phyloP scores from a whole-genome alignment of 2,329 filamentous ascomycete genomes.

The Trichoderma simmonsii region DNA sequence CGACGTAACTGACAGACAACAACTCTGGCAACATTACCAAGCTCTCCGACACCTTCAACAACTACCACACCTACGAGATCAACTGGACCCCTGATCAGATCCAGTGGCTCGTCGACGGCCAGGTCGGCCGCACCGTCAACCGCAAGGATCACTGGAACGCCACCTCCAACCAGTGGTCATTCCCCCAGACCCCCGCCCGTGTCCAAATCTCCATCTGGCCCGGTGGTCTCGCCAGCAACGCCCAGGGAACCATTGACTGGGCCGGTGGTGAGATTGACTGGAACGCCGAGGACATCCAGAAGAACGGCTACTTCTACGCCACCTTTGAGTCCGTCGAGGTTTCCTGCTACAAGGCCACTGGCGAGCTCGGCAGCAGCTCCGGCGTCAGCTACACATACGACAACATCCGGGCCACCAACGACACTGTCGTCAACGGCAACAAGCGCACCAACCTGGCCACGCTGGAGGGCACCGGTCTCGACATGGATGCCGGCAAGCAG shows the following conservation, averaged over 20 bases:
- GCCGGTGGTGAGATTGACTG: conserved; percentile 89
- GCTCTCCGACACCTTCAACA: conserved; percentile 65
- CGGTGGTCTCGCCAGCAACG: conserved; percentile 75
- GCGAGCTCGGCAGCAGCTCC: conserved; percentile 63
- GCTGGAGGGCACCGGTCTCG: conserved; percentile 73
- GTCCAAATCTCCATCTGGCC: conserved; percentile 97
- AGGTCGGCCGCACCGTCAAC: conserved; percentile 69
- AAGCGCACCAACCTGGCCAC: conserved; percentile 74
- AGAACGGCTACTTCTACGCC: conserved; percentile 85
- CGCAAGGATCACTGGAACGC: conserved; percentile 81
- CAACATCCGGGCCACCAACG: conserved; percentile 62
- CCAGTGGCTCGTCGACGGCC: conserved; percentile 83
- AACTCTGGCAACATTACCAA: conserved; percentile 67
- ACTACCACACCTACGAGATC: conserved; percentile 88
- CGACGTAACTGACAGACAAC: conserved; percentile 52
- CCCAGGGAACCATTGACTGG: conserved; percentile 83
- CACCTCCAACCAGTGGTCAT: conserved; percentile 77
- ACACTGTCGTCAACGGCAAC: conserved; percentile 72
- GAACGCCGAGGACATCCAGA: conserved; percentile 71
- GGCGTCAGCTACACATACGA: conserved; percentile 75
- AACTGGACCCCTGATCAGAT: conserved; percentile 86
- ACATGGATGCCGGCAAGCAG: conserved; percentile 55
- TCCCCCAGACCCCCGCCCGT: conserved; percentile 85
- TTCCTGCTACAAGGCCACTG: conserved; percentile 71
- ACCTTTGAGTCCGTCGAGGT: conserved; percentile 74